These are phyloP conservation scores for Capronia epimyces DNA, from an alignment of 2,329 filamentous ascomycete species.

Conservation along the genomic window DNA sequence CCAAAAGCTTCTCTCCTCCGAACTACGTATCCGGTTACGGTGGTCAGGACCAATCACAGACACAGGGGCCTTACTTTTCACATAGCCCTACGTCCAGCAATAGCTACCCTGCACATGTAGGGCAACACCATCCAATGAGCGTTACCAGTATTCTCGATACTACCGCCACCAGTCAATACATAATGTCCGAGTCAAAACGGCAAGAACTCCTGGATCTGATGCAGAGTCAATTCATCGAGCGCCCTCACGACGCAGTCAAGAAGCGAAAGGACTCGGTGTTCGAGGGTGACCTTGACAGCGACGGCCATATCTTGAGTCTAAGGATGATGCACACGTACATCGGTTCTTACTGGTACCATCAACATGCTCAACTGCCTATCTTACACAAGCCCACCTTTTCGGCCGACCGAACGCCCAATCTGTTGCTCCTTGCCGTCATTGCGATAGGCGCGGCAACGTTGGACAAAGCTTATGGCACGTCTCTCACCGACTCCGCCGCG, in stretches of 20 bases:
- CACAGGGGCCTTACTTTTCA: slow-evolving; percentile 48
- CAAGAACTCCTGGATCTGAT: slow-evolving; percentile 79
- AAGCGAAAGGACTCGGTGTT: slow-evolving; percentile 71
- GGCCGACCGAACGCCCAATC: slow-evolving; percentile 75
- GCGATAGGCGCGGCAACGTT: slow-evolving; percentile 85
- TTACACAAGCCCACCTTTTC: slow-evolving; percentile 91
- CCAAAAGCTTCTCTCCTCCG: slow-evolving; percentile 44
- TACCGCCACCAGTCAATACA: slow-evolving; percentile 64
- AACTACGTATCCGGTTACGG: slow-evolving; percentile 40
- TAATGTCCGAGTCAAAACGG: slow-evolving; percentile 81
- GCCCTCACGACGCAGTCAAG: slow-evolving; percentile 65
- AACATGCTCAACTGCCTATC: slow-evolving; percentile 90
- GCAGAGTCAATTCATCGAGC: slow-evolving; percentile 72
- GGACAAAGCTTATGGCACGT: slow-evolving; percentile 71
- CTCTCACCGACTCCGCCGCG: slow-evolving; percentile 69
- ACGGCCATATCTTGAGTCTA: slow-evolving; percentile 65
- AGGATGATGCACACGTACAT: slow-evolving; percentile 96
- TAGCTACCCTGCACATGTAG: slow-evolving; percentile 7
- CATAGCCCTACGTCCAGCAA: slow-evolving; percentile 40
- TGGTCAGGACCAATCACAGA: slow-evolving; percentile 39
- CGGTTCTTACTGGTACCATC: slow-evolving; percentile 88
- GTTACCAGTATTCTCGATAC: slow-evolving; percentile 80
- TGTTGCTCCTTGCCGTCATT: slow-evolving; percentile 83
- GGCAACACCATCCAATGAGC: slow-evolving; percentile 79
- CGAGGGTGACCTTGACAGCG: slow-evolving; percentile 65